These are phyloP conservation scores for Russula abietina DNA, from an alignment of 768 basidiomycete species.

Conservation along the genomic window DNA sequence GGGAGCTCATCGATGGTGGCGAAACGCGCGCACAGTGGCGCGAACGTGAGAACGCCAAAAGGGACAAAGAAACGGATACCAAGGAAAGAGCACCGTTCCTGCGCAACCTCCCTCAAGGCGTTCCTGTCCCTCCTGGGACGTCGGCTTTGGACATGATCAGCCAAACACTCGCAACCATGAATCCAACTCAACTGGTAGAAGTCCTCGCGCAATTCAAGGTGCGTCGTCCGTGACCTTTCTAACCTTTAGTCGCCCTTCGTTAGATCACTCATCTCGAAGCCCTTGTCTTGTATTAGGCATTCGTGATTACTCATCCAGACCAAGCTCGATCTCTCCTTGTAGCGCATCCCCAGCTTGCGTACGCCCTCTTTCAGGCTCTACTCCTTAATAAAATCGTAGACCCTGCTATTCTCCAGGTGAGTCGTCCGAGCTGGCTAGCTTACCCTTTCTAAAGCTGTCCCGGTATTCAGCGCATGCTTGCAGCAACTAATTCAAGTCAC, in stretches of 20 bases:
- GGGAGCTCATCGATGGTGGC: constrained; percentile 70
- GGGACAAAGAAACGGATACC: constrained; percentile 29
- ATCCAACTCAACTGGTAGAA: constrained; percentile 81
- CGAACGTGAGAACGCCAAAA: constrained; percentile 36
- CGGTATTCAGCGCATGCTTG: constrained; percentile 42
- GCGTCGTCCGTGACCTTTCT: constrained; percentile 26
- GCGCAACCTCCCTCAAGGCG: constrained; percentile 65
- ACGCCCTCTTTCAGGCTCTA: constrained; percentile 93
- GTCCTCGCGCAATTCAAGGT: constrained; percentile 99
- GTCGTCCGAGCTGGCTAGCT: neutral
- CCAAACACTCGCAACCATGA: constrained; percentile 77
- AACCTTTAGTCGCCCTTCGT: neutral
- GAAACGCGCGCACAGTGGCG: constrained; percentile 53
- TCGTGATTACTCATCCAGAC: constrained; percentile 86
- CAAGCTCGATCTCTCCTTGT: constrained; percentile 76
- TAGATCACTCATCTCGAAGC: neutral
- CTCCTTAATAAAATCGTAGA: constrained; percentile 93
- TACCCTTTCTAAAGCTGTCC: neutral
- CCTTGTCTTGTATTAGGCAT: constrained; percentile 52
- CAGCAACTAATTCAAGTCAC: constrained; percentile 31
- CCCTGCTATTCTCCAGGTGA: constrained; percentile 72
- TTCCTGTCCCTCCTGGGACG: constrained; percentile 62
- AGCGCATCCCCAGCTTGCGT: constrained; percentile 87
- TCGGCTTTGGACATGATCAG: constrained; percentile 78
- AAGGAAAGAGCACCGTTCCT: constrained; percentile 45